Evolutionary conservation across 2,329 filamentous ascomycete species (phyloP), one percentile per base, ranked within the genome.

Genomic region (Cladophialophora chaetospira): DNA sequence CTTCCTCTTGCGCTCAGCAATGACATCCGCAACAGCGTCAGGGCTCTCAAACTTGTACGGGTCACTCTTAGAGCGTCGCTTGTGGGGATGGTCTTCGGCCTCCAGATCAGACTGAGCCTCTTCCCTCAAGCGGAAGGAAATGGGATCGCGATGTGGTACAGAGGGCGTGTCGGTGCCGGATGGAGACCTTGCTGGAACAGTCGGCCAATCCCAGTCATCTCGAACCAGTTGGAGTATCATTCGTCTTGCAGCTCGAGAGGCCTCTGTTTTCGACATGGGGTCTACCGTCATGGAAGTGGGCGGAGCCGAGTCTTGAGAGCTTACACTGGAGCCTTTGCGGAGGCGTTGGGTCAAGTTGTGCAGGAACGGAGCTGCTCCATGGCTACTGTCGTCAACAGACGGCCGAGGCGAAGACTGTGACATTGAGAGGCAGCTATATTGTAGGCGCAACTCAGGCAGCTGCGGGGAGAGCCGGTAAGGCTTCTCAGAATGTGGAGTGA

Each of bases 1-100:
- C 60, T 79, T 81, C 31, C 83, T 77, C 58, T 79, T 81, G 55
- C 80, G 79, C 42, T 80, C 78, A 3, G 77, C 69, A 3, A 76
- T 69, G 1, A 74, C 72, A 6, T 69, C 65, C 5, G 69, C 71
- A 15, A 76, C 68, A 3, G 69, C 69, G 57, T 77, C 73, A 1
- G 75, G 74, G 40, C 57, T 72, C 35, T 76, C 72, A 59, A 75
- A 73, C 21, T 68, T 66, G 56, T 75, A 72, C 3, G 70, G 68
- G 52, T 73, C 67, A 19, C 47, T 33, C 33, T 53, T 58, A 26
- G 46, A 29, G 21, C 51, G 40, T 13, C 55, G 48, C 15, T 48
- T 47, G 23, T 45, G 19, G 36, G 48, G 28, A 0, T 46, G 8
- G n/a, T 53, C 47, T 44, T 59, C 53, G 13, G 52, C 47, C 29